Percentiles rank a stretch among this genome's conserved stretches.
Conservation (phyloP, 2,329 filamentous ascomycete genomes). For the Delphinella strobiligena region DNA sequence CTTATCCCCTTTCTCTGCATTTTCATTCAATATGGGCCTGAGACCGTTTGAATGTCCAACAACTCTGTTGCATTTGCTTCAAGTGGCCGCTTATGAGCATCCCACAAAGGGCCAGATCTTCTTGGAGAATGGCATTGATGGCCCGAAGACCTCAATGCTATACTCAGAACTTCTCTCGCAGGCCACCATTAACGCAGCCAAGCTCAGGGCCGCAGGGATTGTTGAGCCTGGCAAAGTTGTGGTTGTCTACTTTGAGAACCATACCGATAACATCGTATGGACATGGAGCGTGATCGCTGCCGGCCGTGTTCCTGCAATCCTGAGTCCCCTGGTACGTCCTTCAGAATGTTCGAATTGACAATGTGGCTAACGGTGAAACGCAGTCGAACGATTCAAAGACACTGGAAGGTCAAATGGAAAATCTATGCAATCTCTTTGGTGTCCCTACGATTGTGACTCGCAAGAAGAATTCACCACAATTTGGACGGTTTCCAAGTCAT, state of each 20-base stretch:
- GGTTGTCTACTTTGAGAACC: constrained; percentile 24
- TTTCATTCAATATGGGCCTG: neutral
- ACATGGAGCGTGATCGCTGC: constrained; percentile 29
- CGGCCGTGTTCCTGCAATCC: constrained; percentile 27
- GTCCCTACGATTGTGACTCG: constrained; percentile 17
- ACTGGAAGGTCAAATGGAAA: constrained; percentile 10
- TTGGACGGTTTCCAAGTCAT: neutral
- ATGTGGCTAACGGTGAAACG: neutral
- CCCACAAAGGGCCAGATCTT: neutral
- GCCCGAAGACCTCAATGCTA: neutral
- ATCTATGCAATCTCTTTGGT: constrained; percentile 16
- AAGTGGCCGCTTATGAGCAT: neutral
- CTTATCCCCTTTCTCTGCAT: neutral
- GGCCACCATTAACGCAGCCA: neutral
- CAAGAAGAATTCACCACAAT: constrained; percentile 10
- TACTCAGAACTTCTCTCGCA: neutral
- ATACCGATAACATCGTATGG: constrained; percentile 28
- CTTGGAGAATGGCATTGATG: neutral
- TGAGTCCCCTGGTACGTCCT: constrained; percentile 21
- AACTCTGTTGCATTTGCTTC: neutral
- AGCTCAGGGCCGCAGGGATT: neutral
- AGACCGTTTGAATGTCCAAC: neutral
- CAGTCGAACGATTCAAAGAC: neutral
- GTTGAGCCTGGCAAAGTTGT: constrained; percentile 7
- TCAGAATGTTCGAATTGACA: constrained; percentile 17